Evolutionary conservation across 2,329 filamentous ascomycete species (phyloP), one percentile per base, ranked within the genome.

Genomic region (Thyridium curvatum): DNA sequence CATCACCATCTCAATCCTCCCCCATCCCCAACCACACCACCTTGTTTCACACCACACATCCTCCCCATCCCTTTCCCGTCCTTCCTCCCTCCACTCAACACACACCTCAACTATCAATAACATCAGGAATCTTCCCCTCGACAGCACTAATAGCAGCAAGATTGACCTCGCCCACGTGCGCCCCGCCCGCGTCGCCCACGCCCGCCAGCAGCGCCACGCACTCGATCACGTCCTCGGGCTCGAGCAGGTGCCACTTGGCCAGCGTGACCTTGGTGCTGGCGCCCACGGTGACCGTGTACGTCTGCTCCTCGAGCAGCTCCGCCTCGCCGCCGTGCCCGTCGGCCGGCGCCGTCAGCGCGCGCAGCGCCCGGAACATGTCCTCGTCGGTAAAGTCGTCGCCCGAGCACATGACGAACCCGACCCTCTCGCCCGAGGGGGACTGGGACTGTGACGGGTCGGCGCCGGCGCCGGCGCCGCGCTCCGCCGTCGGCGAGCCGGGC

Each of bases 361-460:
- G 80, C 33, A 97, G 73, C 12, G 88, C 83, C 40, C 87, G 85
- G 77, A 97, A 97, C 79, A 82, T 82, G 82, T 94, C 91, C 73
- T 98, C 93, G 57, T 98, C 93, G 6, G 93, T 98, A 51, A 93
- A 94, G 55, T 98, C 93, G 60, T 98, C 93, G 32, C 93, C 93
- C 44, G 90, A 68, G 61, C 93, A 98, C 37, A 97, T 72, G 10
- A 94, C 81, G 55, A 97, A 96, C 50, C 91, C 88, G 0, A 90
- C 77, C 38, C 76, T 74, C 37, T 26, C n/a, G n/a, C n/a, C n/a
- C n/a, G n/a, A n/a, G n/a, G n/a, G n/a, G n/a, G n/a, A n/a, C n/a
- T n/a, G n/a, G n/a, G n/a, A n/a, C 79, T 63, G 5, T 54, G 54
- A 5, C 52, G 52, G 35, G 63, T 69, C 4, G 70, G 69, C 2